These are phyloP conservation scores for Purpureocillium takamizusanense DNA, from an alignment of 2,329 filamentous ascomycete species.

Conservation along the genomic window DNA sequence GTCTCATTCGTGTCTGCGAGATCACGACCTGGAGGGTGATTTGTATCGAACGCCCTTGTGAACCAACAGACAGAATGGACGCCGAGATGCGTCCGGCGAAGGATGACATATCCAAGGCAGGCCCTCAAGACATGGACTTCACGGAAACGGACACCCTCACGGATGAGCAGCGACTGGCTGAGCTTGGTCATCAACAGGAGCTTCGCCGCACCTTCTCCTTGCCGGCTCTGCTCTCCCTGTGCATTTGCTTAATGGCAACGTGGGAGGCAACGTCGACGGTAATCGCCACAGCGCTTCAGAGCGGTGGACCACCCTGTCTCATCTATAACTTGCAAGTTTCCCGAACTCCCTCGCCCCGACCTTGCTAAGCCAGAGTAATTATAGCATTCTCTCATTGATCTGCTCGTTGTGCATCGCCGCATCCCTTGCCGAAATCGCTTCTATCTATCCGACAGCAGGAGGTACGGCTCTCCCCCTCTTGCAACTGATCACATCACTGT, in stretches of 20 bases:
- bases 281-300: constrained; percentile 31
- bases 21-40: no score
- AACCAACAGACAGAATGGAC: no score
- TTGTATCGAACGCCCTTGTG: no score
- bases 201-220: constrained; percentile 27
- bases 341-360: not conserved
- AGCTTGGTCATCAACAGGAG: constrained; percentile 18
- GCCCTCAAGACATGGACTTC: no score
- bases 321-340: constrained; percentile 30
- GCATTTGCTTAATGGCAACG: constrained; percentile 39
- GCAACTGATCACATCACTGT: no score
- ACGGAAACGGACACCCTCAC: constrained; percentile 4
- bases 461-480: constrained; percentile 13
- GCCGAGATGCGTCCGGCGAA: no score
- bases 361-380: constrained; percentile 2
- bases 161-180: constrained; percentile 15
- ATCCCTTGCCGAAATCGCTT: constrained; percentile 30
- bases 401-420: constrained; percentile 27
- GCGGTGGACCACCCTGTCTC: constrained; percentile 35
- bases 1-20: no score
- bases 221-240: constrained; percentile 32
- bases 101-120: no score
- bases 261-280: constrained; percentile 41
- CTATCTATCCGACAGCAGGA: constrained; percentile 24
- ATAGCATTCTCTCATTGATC: constrained; percentile 30